These are phyloP conservation scores for Xylariaceae sp. DNA, from an alignment of 2,329 filamentous ascomycete species.

Conservation along the genomic window DNA sequence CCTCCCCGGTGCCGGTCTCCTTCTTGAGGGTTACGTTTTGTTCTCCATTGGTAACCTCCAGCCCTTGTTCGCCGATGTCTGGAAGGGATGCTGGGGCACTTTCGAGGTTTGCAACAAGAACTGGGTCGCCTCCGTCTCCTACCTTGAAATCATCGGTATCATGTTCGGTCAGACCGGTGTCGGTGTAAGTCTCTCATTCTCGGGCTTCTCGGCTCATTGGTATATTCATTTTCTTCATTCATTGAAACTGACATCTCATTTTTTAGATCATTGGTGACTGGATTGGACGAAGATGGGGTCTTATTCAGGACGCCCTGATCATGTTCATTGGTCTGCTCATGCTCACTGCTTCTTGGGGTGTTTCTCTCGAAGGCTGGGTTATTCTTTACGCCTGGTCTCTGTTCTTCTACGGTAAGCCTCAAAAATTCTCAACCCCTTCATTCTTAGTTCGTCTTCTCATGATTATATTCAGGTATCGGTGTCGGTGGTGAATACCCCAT, in stretches of 20 bases:
- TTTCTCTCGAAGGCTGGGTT: conserved; percentile 85
- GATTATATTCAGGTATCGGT: conserved; percentile 40
- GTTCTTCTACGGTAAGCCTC: conserved; percentile 68
- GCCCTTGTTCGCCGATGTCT: conserved; percentile 71
- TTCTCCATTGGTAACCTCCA: conserved; percentile 95
- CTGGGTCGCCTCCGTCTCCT: conserved; percentile 81
- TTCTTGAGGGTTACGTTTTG: conserved; percentile 90
- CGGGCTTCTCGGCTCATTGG: background rate
- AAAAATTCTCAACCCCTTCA: conserved; percentile 33
- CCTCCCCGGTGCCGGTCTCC: conserved; percentile 84
- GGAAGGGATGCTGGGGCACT: conserved; percentile 71
- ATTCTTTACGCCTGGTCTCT: conserved; percentile 95
- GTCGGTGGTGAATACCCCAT: conserved; percentile 91
- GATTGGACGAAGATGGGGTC: conserved; percentile 87
- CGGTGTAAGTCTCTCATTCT: conserved; percentile 51
- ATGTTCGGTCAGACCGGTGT: conserved; percentile 89
- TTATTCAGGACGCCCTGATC: conserved; percentile 90
- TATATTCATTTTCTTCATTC: background rate
- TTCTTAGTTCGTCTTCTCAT: conserved; percentile 31
- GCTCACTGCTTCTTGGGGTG: conserved; percentile 86
- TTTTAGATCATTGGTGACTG: conserved; percentile 55
- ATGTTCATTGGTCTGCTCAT: conserved; percentile 93
- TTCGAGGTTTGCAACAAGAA: conserved; percentile 63
- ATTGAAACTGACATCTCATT: conserved; percentile 14
- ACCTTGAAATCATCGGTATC: conserved; percentile 90